A percentile compares a stretch with the other conserved stretches of the same genome.
Conservation (phyloP, 768 basidiomycete species). For the Dioszegia crocea region DNA sequence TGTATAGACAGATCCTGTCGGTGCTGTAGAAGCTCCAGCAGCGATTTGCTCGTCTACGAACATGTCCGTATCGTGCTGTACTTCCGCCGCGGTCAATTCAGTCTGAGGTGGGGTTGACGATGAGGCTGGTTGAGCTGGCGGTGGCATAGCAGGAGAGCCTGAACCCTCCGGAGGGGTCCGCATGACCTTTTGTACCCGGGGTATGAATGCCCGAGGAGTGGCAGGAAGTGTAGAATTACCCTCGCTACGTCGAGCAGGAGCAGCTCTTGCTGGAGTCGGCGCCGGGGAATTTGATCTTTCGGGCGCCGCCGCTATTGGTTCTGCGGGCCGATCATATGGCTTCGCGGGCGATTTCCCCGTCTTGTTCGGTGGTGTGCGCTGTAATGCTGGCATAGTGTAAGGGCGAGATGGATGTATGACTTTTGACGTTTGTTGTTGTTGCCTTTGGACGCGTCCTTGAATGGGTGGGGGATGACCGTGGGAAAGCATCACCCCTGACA, state of each 20-base stretch:
- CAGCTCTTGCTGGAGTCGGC: neutral
- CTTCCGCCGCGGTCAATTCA: neutral
- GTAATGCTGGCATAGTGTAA: conserved; percentile 9
- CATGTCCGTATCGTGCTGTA: conserved; percentile 9
- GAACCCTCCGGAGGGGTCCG: conserved; percentile 19
- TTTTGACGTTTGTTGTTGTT: conserved; percentile 8
- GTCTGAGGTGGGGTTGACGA: too few relatives aligned
- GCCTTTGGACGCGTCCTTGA: conserved; percentile 4
- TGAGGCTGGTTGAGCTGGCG: neutral
- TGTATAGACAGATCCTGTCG: neutral
- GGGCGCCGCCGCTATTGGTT: neutral
- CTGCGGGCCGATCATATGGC: neutral
- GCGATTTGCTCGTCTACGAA: conserved; percentile 10
- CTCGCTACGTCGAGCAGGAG: neutral
- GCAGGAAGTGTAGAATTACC: conserved; percentile 2
- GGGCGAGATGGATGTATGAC: neutral
- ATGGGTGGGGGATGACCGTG: neutral
- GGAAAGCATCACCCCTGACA: neutral
- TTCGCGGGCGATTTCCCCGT: conserved; percentile 1
- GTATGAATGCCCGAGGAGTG: conserved; percentile 22
- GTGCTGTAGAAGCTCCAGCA: conserved; percentile 1
- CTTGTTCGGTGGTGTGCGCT: conserved; percentile 30
- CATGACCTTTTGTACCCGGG: conserved; percentile 24
- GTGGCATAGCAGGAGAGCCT: neutral
- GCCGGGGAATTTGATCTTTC: too few relatives aligned